Percentiles rank a stretch among this genome's conserved stretches.
phyloP scores from a whole-genome alignment of 805 yeast genomes.

The Suhomyces canberraensis region DNA sequence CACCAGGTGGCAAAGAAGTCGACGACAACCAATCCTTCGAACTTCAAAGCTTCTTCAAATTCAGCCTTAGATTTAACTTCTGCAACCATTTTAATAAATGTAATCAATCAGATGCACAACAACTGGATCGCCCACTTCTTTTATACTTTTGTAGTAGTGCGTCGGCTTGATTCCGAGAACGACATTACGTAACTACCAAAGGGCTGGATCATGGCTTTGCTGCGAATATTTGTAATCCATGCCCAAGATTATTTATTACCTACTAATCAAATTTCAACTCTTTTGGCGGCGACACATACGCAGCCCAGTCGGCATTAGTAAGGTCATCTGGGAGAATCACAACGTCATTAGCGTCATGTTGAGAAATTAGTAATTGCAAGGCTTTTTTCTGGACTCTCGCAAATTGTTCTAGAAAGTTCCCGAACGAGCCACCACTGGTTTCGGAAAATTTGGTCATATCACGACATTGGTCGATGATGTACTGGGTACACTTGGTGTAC shows the following conservation, averaged over 20 bases:
- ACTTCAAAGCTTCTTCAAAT: constrained; percentile 61
- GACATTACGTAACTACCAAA: neutral
- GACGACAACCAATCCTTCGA: constrained; percentile 77
- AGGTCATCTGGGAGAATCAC: constrained; percentile 12
- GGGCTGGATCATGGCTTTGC: neutral
- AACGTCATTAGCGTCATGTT: constrained; percentile 4
- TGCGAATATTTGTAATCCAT: neutral
- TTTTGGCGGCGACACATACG: constrained; percentile 2
- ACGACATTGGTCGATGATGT: neutral
- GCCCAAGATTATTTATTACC: neutral
- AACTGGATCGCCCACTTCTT: too few relatives aligned
- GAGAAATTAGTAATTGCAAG: constrained; percentile 8
- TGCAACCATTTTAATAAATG: constrained; percentile 34
- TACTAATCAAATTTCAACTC: neutral
- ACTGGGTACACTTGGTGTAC: constrained; percentile 1
- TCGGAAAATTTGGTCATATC: neutral
- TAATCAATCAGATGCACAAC: neutral
- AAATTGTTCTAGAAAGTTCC: constrained; percentile 2
- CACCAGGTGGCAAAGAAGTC: constrained; percentile 99
- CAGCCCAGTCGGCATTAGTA: constrained; percentile 15
- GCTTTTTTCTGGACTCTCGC: constrained; percentile 1
- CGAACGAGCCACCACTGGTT: neutral
- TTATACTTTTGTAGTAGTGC: too few relatives aligned
- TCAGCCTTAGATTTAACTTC: constrained; percentile 40
- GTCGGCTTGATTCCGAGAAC: neutral